Percentiles rank a stretch among this genome's conserved stretches.
Conservation (phyloP, 2,329 filamentous ascomycete species). For the Amphichorda felina region DNA sequence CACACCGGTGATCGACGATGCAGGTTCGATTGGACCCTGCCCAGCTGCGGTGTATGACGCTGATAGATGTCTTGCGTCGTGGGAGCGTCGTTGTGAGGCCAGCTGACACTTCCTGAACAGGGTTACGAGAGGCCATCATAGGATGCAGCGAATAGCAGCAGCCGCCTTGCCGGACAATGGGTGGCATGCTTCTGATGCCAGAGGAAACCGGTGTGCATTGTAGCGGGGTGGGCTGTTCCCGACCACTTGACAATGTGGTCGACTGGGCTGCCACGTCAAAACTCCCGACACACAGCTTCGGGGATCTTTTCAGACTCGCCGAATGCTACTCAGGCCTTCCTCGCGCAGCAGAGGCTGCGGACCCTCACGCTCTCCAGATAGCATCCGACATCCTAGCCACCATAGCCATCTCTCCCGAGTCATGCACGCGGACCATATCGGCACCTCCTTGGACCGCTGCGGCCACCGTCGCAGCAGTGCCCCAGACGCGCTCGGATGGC, state of each 20-base stretch:
- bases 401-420: constrained; percentile 74
- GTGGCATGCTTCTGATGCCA: not conserved
- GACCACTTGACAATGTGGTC: not conserved
- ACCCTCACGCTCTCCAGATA: constrained; percentile 57
- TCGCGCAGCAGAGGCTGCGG: too few relatives aligned
- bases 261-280: not conserved
- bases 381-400: constrained; percentile 84
- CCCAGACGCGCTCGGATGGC: constrained; percentile 62
- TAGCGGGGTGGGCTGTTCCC: not conserved
- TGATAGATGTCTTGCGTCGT: not conserved
- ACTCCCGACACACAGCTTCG: too few relatives aligned
- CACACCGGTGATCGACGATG: constrained; percentile 12
- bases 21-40: constrained; percentile 4
- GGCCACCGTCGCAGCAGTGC: constrained; percentile 79
- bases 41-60: not conserved
- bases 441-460: constrained; percentile 79
- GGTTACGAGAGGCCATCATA: too few relatives aligned
- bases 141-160: not conserved
- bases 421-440: constrained; percentile 87
- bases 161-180: not conserved
- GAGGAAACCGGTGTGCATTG: not conserved
- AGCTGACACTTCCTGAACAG: too few relatives aligned
- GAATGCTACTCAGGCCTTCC: too few relatives aligned
- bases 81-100: too few relatives aligned
- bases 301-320: too few relatives aligned